Base-by-base conservation (phyloP, 2,329 filamentous ascomycete species). In the Beauveria pseudobassiana region DNA sequence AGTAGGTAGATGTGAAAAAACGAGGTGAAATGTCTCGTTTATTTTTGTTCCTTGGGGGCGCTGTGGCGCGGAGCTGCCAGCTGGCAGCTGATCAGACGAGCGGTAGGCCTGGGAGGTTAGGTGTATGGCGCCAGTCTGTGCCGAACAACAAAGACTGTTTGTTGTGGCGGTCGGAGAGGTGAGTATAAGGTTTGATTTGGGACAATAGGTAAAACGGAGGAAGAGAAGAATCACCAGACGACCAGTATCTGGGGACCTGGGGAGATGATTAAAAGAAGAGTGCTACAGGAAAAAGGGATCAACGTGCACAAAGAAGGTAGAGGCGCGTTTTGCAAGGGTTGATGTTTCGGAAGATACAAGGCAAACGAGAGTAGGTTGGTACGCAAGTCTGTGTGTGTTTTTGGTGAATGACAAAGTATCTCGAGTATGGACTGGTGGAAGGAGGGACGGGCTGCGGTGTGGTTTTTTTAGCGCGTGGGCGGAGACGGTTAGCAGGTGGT, bases 301-400 rank as follows among this genome's bases (percentile, higher is more conserved):
- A 52, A 57, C 56, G 62, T 28, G 59, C 50, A 45, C 63, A 62
- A 65, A 64, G 51, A 50, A 42, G 45, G 50, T 52, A 55, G 57
- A 48, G 60, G 45, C 52, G 38, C 52, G 53, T 62, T 46, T 59
- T 34, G 56, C 61, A 55, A 57, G 61, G 61, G 56, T 55, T 45
- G 49, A 49, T 63, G 61, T 60, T 63, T 60, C 51, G 61, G 61
- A 56, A 22, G 24, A 52, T 51, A 45, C 52, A 56, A 51, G 52
- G 60, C 53, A 56, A 42, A 57, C 34, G 48, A 26, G 34, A 38
- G 14, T 16, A 24, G 42, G 12, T 22, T n/a, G 50, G 59, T 61
- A 61, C 59, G 16, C 6, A 18, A 22, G 12, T 48, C 43, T 59
- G 18, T 12, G 46, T 53, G 49, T 30, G n/a, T 4, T 24, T 34